Base-by-base conservation (phyloP, 2,329 filamentous ascomycete species). In the Colletotrichum sansevieriae region DNA sequence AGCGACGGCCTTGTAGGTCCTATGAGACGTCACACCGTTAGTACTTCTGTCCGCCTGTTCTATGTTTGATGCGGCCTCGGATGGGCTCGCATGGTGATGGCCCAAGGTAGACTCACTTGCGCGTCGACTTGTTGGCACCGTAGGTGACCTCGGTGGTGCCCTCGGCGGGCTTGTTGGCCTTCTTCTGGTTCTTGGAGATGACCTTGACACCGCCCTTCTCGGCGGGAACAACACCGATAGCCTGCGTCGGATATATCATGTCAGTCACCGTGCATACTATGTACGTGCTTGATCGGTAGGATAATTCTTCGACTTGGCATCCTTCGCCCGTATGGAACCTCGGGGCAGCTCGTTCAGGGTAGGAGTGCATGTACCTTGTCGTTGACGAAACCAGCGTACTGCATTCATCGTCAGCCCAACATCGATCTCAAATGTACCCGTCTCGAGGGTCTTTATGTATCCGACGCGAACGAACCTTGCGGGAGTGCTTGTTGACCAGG, bases 371-470 rank as follows among this genome's bases (percentile, higher is more conserved):
- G 75, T 92, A 96, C 94, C 92, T 97, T 96, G 82, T 91, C 89
- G 87, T 97, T 97, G 83, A 93, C 90, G 84, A 94, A 97, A 79
- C 96, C 96, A 78, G 93, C 93, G 84, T 97, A 89, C 93, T 97
- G 80, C 72, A 72, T 64, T 63, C 51, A 57, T 35, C 65, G 75
- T 86, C 78, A 85, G 81, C 74, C 33, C 43, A 58, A 58, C 18
- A 15, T 33, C 39, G 54, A 47, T 10, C 29, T 37, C 18, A 8
- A 52, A n/a, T n/a, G 20, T 20, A 25, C 15, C 29, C 20, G 20
- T 13, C 52, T 37, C 22, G 9, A 46, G 37, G 25, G 18, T 4
- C 37, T 54, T 4, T n/a, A 8, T 10, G 10, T 18, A 43, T 11
- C 15, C 29, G 13, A 20, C 35, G 12, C 10, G 41, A 41, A 66